Base-by-base conservation (phyloP, 1,139 yeast genomes). In the Geotrichum klebahnii region DNA sequence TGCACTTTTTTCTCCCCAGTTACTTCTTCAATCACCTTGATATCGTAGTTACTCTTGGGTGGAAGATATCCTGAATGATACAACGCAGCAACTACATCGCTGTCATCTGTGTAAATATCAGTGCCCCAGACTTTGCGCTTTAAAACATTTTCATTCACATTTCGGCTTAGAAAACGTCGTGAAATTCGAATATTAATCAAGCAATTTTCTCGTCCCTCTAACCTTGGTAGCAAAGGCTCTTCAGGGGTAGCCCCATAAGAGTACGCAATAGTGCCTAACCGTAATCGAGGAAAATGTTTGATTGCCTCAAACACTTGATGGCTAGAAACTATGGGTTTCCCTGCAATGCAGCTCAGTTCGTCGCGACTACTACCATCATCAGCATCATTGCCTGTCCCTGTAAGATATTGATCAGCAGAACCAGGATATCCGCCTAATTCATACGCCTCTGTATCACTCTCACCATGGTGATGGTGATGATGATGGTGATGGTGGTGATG, bases 81-180 rank as follows among this genome's bases (percentile, higher is more conserved):
- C 53, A 90, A 69, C 0, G 82, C 84, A 2, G 86, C 75, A 38
- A 92, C 75, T 3, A 90, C 70, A 64, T 92, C 96, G 1, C 95
- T 84, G 67, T 92, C 98, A 66, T 92, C 97, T 1, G 97, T 86
- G 66, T 90, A 92, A 2, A 92, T 73, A 48, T 84, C 89, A 0
- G 96, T 87, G 2, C 98, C 98, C 97, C 97, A 92, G 1, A 89
- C 62, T 50, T 79, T 78, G 38, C 95, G 71, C 53, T 77, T 73
- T 35, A 63, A 63, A 14, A 73, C 69, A 34, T 73, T 70, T 26
- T 67, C 68, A 51, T 75, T 73, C 14, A 63, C 64, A 8, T 64
- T 55, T 16, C 58, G 56, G 19, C 52, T 44, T 17, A 71, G 55
- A 48, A 55, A 67, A 20, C 61, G 51, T 20, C 60, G 55, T 1